Evolutionary conservation across 495 filamentous ascomycete genomes (phyloP).

Genomic region (Neurospora sp.): DNA sequence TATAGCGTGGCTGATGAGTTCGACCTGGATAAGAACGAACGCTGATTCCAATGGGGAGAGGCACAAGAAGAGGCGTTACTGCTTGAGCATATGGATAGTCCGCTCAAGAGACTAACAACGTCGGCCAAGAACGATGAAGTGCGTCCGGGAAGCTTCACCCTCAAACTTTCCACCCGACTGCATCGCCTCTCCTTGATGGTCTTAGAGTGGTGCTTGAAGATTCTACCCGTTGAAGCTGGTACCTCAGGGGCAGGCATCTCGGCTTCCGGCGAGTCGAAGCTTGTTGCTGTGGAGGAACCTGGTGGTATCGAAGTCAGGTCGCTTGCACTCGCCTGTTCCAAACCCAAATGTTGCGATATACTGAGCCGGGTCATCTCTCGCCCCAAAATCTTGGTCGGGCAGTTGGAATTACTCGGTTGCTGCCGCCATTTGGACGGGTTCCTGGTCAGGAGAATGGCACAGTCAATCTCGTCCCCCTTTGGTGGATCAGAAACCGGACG

Average conservation of each 20-base stretch:
- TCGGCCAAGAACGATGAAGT: constrained; percentile 10
- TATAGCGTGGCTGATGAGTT: neutral
- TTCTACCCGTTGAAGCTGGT: neutral
- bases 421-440: neutral
- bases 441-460: constrained; percentile 1
- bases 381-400: neutral
- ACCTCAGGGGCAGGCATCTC: neutral
- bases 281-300: neutral
- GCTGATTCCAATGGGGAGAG: neutral
- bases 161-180: constrained; percentile 1
- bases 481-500: neutral
- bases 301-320: neutral
- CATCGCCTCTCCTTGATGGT: neutral
- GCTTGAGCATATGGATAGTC: constrained; percentile 8
- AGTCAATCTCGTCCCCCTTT: constrained; percentile 1
- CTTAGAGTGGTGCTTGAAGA: neutral
- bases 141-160: constrained; percentile 6
- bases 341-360: neutral
- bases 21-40: neutral
- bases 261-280: neutral
- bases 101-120: constrained; percentile 4
- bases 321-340: neutral
- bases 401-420: neutral
- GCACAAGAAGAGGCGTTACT: neutral
- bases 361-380: neutral